Evolutionary conservation across 2,329 filamentous ascomycete species (phyloP).

Genomic region (Paecilomyces variotii): DNA sequence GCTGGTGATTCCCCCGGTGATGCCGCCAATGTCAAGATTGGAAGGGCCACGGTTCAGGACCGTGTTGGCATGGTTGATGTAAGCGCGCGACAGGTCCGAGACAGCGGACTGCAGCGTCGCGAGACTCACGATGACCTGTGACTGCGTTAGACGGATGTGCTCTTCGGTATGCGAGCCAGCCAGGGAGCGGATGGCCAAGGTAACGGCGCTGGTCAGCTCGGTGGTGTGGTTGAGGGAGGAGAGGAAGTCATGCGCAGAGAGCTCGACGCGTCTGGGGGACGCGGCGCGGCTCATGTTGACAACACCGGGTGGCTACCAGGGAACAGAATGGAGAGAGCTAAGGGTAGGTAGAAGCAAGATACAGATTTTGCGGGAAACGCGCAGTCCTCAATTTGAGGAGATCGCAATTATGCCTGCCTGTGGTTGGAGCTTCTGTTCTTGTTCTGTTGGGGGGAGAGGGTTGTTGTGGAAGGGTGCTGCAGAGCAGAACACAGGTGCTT

Average conservation of each 20-base stretch:
- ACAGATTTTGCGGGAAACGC: not conserved
- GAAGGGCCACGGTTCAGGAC: constrained; percentile 58
- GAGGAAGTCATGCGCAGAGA: constrained; percentile 4
- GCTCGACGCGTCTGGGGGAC: constrained; percentile 4
- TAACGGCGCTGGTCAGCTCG: constrained; percentile 5
- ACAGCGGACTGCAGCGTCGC: constrained; percentile 72
- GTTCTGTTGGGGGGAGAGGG: not conserved
- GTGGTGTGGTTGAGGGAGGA: constrained; percentile 5
- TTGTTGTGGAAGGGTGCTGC: not conserved
- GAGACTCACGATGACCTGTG: constrained; percentile 67
- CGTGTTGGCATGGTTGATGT: constrained; percentile 80
- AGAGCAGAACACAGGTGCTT: not conserved
- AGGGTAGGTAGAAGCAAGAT: not conserved
- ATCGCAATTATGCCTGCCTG: not conserved
- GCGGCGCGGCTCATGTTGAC: constrained; percentile 1
- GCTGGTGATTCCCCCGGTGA: constrained; percentile 31
- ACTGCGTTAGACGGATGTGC: constrained; percentile 17
- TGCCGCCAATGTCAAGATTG: constrained; percentile 45
- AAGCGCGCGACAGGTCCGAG: constrained; percentile 71
- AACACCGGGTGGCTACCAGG: not conserved
- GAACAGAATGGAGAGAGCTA: not conserved
- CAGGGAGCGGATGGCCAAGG: constrained; percentile 4
- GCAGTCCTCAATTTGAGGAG: not conserved
- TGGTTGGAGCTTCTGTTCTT: not conserved
- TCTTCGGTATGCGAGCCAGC: not conserved